phyloP scores from a whole-genome alignment of 2,329 filamentous ascomycete genomes.

The Cercospora zeae-maydis region DNA sequence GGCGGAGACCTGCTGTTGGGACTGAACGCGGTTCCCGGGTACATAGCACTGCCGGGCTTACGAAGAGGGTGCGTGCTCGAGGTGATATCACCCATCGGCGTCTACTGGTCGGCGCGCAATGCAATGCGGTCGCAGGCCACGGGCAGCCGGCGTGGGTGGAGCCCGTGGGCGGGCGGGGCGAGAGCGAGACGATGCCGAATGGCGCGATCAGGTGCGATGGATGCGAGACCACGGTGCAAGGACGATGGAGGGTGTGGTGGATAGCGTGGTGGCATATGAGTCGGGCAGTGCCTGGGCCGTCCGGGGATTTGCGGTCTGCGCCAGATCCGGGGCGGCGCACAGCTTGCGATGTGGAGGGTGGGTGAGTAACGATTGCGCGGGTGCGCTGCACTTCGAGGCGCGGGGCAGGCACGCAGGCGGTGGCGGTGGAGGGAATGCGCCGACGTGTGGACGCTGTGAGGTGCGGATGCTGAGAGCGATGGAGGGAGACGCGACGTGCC shows the following conservation, averaged over 20 bases:
- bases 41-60: conserved; percentile 19
- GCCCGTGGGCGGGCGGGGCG: not conserved
- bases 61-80: conserved; percentile 15
- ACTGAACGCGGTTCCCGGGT: conserved; percentile 21
- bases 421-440: not conserved
- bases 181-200: not conserved
- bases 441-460: not conserved
- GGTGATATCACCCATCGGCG: conserved; percentile 23
- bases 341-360: not conserved
- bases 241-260: not conserved
- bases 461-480: not conserved
- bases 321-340: not conserved
- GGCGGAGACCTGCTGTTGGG: conserved; percentile 23
- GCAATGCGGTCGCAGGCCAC: not conserved
- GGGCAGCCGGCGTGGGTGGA: not conserved
- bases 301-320: not conserved
- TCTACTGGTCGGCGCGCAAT: not conserved
- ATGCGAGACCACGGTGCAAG: not conserved
- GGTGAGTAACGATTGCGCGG: not conserved
- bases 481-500: not conserved
- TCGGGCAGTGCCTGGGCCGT: not conserved
- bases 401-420: not conserved
- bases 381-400: not conserved
- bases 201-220: not conserved
- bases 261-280: conserved; percentile 6